These are phyloP conservation scores for Bimuria novae-zelandiae DNA, from an alignment of 2,329 filamentous ascomycete genomes.

Conservation along the genomic window DNA sequence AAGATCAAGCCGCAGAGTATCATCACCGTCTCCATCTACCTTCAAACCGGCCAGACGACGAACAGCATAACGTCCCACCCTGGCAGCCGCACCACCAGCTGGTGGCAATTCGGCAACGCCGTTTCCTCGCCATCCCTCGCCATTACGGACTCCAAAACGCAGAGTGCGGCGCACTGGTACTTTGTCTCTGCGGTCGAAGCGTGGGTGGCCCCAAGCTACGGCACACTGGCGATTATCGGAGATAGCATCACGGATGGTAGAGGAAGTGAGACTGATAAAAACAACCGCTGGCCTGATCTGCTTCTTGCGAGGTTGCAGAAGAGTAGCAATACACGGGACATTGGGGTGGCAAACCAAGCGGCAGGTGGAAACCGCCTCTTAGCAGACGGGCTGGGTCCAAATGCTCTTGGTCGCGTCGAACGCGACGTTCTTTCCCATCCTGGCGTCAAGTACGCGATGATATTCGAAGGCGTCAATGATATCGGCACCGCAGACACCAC, in stretches of 20 bases:
- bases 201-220: constrained; percentile 50
- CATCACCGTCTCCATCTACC: constrained; percentile 64
- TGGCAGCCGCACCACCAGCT: constrained; percentile 66
- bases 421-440: constrained; percentile 63
- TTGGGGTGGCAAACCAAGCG: constrained; percentile 65
- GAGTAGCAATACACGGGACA: constrained; percentile 47
- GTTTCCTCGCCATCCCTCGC: constrained; percentile 55
- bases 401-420: constrained; percentile 61
- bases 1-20: constrained; percentile 56
- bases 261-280: constrained; percentile 61
- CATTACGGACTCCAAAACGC: constrained; percentile 42
- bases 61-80: constrained; percentile 67
- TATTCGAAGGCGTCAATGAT: constrained; percentile 68
- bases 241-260: constrained; percentile 68
- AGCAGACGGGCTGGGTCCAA: constrained; percentile 63
- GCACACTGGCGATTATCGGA: constrained; percentile 61
- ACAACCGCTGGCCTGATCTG: constrained; percentile 53
- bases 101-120: constrained; percentile 63
- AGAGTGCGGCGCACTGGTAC: constrained; percentile 56
- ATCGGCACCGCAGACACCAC: constrained; percentile 61
- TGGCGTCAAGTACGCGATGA: constrained; percentile 62
- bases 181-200: constrained; percentile 64
- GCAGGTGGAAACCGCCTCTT: constrained; percentile 68
- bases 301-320: constrained; percentile 52
- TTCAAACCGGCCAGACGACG: constrained; percentile 60